phyloP scores from a whole-genome alignment of 2,329 filamentous ascomycete species.

The Talaromyces funiculosus region DNA sequence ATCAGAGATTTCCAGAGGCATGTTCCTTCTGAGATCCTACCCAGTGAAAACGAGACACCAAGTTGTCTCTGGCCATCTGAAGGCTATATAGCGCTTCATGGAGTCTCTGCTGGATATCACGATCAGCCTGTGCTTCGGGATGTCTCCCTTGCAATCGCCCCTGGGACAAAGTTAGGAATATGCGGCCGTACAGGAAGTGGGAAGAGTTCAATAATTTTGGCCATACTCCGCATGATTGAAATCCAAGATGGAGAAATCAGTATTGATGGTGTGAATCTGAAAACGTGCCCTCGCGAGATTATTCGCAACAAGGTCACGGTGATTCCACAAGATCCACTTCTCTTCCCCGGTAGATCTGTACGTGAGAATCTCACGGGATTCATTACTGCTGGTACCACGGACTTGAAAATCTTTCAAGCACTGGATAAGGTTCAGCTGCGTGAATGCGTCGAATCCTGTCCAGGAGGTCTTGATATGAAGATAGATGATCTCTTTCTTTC shows the following conservation, averaged over 20 bases:
- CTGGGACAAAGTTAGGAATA: slow-evolving; percentile 36
- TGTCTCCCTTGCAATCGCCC: slow-evolving; percentile 37
- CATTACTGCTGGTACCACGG: slow-evolving; percentile 16
- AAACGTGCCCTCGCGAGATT: slow-evolving; percentile 24
- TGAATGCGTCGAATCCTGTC: neutral
- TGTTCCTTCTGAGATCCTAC: slow-evolving; percentile 39
- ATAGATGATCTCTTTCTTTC: slow-evolving; percentile 48
- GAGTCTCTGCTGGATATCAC: slow-evolving; percentile 1
- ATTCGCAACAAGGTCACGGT: slow-evolving; percentile 38
- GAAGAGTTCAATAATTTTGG: slow-evolving; percentile 39
- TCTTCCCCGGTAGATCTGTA: slow-evolving; percentile 32
- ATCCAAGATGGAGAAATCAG: slow-evolving; percentile 33
- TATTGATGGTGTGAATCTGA: slow-evolving; percentile 31
- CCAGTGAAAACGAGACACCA: neutral
- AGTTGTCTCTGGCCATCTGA: neutral
- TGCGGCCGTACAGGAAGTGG: slow-evolving; percentile 31
- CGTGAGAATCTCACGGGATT: slow-evolving; percentile 32
- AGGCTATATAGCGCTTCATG: neutral
- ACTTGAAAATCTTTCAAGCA: neutral
- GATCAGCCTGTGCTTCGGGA: neutral
- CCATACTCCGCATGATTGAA: slow-evolving; percentile 40
- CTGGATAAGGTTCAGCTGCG: slow-evolving; percentile 6
- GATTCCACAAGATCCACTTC: slow-evolving; percentile 40
- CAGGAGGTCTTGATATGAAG: slow-evolving; percentile 22
- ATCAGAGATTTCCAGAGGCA: slow-evolving; percentile 45